Percentiles rank a stretch among this genome's conserved stretches.
Conservation (phyloP, 345 rosid genomes). For the Durio zibethinus region DNA sequence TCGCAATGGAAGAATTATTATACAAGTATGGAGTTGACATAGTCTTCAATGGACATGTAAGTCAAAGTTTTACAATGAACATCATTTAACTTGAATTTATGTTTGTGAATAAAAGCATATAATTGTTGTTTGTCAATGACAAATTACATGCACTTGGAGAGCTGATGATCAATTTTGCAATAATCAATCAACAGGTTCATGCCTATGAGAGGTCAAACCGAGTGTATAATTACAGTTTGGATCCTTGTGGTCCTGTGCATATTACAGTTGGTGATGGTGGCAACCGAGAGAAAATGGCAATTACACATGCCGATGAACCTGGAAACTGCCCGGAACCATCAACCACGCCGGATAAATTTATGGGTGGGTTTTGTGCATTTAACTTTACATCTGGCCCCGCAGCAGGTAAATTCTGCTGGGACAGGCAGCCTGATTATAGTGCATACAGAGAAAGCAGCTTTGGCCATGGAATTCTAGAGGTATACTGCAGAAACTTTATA, state of each 20-base stretch:
- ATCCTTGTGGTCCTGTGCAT: conserved; percentile 80
- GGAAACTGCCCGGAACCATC: conserved; percentile 72
- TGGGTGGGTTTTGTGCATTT: conserved; percentile 59
- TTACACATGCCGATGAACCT: conserved; percentile 72
- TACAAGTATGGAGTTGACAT: conserved; percentile 61
- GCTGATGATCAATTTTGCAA: neutral
- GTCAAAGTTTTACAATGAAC: conserved; percentile 1
- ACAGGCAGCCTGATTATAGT: conserved; percentile 66
- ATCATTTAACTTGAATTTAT: neutral
- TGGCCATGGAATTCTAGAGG: conserved; percentile 96
- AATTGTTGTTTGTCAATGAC: neutral
- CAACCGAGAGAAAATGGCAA: conserved; percentile 62
- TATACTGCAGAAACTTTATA: conserved; percentile 13
- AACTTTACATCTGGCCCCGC: conserved; percentile 69
- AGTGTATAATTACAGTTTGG: conserved; percentile 72
- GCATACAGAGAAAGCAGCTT: conserved; percentile 93
- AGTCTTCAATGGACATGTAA: conserved; percentile 82
- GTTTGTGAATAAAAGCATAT: neutral
- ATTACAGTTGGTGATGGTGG: conserved; percentile 84
- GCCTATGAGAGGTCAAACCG: conserved; percentile 93
- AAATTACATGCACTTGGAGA: neutral
- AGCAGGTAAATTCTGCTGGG: conserved; percentile 62
- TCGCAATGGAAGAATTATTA: conserved; percentile 71
- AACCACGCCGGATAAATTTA: conserved; percentile 45
- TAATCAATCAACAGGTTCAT: conserved; percentile 55